Conservation (phyloP, 441 rosid species). For the Biscutella laevigata region DNA sequence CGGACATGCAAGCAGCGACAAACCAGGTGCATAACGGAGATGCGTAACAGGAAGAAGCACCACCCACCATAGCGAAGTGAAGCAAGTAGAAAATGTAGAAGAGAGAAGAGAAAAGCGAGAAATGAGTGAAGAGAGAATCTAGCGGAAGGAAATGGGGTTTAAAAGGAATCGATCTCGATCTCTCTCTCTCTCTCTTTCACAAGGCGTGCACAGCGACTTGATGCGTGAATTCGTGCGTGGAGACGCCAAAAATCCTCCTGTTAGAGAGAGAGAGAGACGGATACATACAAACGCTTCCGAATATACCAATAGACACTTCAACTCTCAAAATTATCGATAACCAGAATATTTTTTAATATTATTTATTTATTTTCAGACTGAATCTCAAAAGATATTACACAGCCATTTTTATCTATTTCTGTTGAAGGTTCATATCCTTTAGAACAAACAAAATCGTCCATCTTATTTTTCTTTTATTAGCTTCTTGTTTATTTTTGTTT, state of each 20-base stretch:
- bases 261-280: background rate
- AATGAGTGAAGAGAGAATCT: constrained; percentile 29
- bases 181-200: constrained; percentile 23
- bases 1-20: constrained; percentile 91
- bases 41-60: constrained; percentile 40
- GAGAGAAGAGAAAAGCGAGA: constrained; percentile 14
- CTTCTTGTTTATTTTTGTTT: too few species aligned
- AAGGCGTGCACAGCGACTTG: constrained; percentile 21
- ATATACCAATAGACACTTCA: constrained; percentile 18
- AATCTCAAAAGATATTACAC: too few species aligned
- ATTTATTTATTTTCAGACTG: background rate
- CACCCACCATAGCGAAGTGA: constrained; percentile 27
- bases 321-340: constrained; percentile 16
- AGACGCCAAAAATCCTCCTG: constrained; percentile 21
- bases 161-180: constrained; percentile 24
- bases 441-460: too few species aligned
- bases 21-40: constrained; percentile 92
- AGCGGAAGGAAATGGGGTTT: constrained; percentile 18
- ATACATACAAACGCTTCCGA: background rate
- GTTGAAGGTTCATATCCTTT: too few species aligned
- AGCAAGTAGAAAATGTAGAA: background rate
- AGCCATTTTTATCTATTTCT: background rate
- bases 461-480: too few species aligned
- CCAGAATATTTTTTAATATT: constrained; percentile 7
- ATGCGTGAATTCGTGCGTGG: constrained; percentile 25